Evolutionary conservation across 2,329 filamentous ascomycete species (phyloP).

Genomic region (Camillea tinctor): DNA sequence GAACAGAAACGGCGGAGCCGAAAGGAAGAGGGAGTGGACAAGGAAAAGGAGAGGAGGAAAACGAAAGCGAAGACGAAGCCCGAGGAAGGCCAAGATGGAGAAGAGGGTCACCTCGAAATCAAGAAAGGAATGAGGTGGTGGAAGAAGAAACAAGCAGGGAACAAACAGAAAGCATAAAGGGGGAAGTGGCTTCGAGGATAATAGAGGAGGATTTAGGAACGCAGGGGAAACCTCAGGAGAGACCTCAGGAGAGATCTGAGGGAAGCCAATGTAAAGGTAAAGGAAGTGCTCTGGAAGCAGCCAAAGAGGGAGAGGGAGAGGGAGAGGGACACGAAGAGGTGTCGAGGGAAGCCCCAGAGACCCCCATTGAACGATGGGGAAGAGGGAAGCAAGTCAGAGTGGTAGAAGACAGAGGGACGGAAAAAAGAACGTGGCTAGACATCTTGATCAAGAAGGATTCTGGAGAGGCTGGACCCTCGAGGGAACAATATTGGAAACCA

Average conservation of each 20-base stretch:
- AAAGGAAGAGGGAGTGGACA: not conserved
- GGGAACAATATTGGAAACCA: not conserved
- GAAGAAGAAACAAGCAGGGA: not conserved
- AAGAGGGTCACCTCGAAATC: not conserved
- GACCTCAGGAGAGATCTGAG: not conserved
- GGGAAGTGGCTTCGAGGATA: no score
- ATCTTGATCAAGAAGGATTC: not conserved
- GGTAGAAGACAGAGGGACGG: not conserved
- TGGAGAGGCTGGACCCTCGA: not conserved
- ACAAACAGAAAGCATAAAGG: no score
- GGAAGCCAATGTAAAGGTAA: not conserved
- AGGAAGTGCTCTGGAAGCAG: not conserved
- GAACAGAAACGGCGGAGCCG: not conserved
- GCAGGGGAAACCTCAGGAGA: not conserved
- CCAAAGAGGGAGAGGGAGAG: not conserved
- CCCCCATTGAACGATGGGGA: not conserved
- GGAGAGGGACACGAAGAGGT: not conserved
- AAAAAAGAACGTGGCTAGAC: not conserved
- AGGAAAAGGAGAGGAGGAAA: not conserved
- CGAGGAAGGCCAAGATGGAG: not conserved
- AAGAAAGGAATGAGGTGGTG: not conserved
- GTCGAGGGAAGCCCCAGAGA: not conserved
- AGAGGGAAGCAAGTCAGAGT: not conserved
- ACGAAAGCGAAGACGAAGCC: not conserved
- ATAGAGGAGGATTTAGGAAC: not conserved